Evolutionary conservation across 768 basidiomycete species (phyloP).

Genomic region (Sarcomyxa edulis): DNA sequence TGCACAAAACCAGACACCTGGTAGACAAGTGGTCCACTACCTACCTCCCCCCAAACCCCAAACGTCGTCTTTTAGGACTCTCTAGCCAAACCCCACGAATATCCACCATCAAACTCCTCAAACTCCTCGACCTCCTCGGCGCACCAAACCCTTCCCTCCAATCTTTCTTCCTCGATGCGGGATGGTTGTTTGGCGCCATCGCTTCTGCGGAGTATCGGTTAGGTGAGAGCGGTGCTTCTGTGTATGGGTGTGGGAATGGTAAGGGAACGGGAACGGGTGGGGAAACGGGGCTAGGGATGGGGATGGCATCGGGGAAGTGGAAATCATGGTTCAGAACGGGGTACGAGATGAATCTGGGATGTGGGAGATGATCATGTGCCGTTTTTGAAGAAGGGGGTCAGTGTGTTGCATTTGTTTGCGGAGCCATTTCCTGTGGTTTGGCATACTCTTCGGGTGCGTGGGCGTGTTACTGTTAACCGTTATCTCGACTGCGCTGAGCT

Average conservation of each 20-base stretch:
- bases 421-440: constrained; percentile 87
- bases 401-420: constrained; percentile 84
- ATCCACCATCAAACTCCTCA: constrained; percentile 79
- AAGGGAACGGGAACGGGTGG: constrained; percentile 57
- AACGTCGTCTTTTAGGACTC: constrained; percentile 48
- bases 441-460: constrained; percentile 75
- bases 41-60: constrained; percentile 53
- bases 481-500: background rate
- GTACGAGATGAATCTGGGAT: too few relatives aligned
- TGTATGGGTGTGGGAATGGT: constrained; percentile 38
- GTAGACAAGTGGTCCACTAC: constrained; percentile 78
- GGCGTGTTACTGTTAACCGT: too few relatives aligned
- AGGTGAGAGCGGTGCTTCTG: constrained; percentile 58
- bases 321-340: constrained; percentile 46
- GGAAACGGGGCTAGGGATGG: too few relatives aligned
- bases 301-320: too few relatives aligned
- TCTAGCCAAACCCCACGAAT: constrained; percentile 50
- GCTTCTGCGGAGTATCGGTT: constrained; percentile 65
- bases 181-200: constrained; percentile 87
- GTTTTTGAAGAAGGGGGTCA: constrained; percentile 79
- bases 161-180: constrained; percentile 83
- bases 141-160: constrained; percentile 67
- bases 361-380: constrained; percentile 90
- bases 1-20: constrained; percentile 90
- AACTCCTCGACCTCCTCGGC: constrained; percentile 91